Evolutionary conservation across 202 grass and related monocot genomes (phyloP).

Genomic region (Zoysia matrella): DNA sequence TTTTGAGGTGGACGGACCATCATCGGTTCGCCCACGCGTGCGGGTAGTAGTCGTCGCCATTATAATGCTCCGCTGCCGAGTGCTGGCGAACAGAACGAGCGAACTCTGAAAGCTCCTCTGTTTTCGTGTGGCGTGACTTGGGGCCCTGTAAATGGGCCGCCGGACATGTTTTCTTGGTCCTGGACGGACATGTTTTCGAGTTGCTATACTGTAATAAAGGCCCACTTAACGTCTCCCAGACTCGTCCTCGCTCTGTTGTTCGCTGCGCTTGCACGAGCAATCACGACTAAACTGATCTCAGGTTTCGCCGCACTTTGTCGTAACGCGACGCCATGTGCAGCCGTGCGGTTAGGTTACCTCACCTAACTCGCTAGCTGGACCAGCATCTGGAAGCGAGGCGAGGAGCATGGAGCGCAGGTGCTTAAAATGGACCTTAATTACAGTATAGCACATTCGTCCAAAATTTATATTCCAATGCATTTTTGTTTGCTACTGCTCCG

Average conservation of each 20-base stretch:
- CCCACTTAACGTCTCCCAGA: neutral
- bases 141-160: neutral
- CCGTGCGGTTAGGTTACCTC: conserved; percentile 12
- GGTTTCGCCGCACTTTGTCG: neutral
- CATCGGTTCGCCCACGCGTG: no score
- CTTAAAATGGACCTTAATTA: neutral
- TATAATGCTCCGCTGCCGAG: no score
- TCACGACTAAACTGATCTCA: neutral
- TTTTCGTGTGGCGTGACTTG: no score
- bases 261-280: neutral
- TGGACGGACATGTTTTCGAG: neutral
- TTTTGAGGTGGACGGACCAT: no score
- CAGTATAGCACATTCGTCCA: neutral
- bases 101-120: no score
- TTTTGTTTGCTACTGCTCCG: neutral
- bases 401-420: neutral
- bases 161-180: neutral
- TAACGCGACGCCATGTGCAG: conserved; percentile 26
- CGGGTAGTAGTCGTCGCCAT: no score
- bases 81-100: no score
- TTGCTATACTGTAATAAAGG: neutral
- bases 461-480: neutral
- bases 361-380: neutral
- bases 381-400: neutral
- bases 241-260: neutral